Percentiles rank a stretch among this genome's conserved stretches.
Conservation (phyloP, 2,329 filamentous ascomycete genomes). For the Chlorencoelia australis region DNA sequence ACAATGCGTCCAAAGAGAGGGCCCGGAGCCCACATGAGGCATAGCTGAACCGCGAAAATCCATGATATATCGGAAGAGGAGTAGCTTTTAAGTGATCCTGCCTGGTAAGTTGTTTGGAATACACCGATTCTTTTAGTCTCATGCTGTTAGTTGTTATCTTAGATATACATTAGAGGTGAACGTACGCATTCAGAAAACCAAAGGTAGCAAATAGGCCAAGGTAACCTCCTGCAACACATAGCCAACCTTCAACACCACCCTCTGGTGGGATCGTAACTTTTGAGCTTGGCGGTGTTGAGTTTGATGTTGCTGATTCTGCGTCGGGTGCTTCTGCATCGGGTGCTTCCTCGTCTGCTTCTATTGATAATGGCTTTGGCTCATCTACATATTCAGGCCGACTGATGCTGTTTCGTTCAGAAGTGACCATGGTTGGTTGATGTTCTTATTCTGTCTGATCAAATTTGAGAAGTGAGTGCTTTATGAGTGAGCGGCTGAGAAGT, state of each 20-base stretch:
- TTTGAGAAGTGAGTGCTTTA: too few relatives aligned
- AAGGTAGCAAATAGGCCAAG: slow-evolving; percentile 1
- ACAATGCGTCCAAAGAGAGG: slow-evolving; percentile 51
- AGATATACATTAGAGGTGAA: neutral
- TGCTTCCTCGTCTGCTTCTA: too few relatives aligned
- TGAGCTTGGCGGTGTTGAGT: too few relatives aligned
- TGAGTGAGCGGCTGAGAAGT: too few relatives aligned
- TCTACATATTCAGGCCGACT: too few relatives aligned
- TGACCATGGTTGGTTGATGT: too few relatives aligned
- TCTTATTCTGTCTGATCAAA: too few relatives aligned
- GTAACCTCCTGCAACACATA: neutral
- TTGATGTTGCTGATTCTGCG: too few relatives aligned
- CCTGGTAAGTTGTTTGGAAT: slow-evolving; percentile 8
- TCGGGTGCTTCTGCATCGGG: too few relatives aligned
- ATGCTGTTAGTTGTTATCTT: neutral
- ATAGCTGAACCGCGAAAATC: slow-evolving; percentile 6
- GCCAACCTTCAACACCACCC: neutral
- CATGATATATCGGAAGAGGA: slow-evolving; percentile 3
- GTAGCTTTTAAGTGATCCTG: neutral
- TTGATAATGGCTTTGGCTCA: too few relatives aligned
- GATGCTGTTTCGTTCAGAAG: too few relatives aligned
- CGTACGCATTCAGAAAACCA: slow-evolving; percentile 3
- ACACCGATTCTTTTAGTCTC: slow-evolving; percentile 3
- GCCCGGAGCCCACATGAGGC: slow-evolving; percentile 30
- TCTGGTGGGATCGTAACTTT: neutral